These are phyloP conservation scores for Solanum sparsipilum DNA, from an alignment of 257 asterid genomes.

Conservation along the genomic window DNA sequence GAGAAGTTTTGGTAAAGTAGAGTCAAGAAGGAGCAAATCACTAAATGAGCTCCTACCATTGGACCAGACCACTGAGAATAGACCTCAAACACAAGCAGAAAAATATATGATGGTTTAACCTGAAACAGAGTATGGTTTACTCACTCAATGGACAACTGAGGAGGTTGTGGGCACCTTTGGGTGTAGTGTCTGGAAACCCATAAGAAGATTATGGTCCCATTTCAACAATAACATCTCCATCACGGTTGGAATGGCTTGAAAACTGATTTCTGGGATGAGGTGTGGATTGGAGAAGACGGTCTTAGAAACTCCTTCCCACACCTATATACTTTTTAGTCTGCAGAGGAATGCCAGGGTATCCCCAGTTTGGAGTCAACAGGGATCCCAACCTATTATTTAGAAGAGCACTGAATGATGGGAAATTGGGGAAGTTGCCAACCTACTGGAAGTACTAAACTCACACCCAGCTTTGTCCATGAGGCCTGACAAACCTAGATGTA, in stretches of 20 bases:
- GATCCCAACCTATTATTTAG: neutral
- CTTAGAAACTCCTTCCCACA: neutral
- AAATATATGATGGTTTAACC: neutral
- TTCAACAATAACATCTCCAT: too few relatives aligned
- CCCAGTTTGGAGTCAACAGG: neutral
- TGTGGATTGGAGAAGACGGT: neutral
- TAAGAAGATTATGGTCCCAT: neutral
- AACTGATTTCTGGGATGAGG: neutral
- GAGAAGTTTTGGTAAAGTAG: neutral
- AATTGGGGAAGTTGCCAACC: neutral
- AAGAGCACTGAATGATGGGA: neutral
- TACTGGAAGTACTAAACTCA: neutral
- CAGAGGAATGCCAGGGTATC: neutral
- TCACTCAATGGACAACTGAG: too few relatives aligned
- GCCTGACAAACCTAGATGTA: neutral
- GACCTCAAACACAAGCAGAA: neutral
- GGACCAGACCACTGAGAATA: neutral
- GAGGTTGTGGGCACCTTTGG: neutral
- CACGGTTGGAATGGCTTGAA: neutral
- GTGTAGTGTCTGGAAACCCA: neutral
- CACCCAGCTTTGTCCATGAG: neutral
- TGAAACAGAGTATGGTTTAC: neutral
- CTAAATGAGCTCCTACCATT: neutral
- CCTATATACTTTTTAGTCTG: neutral
- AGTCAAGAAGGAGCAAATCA: neutral